Evolutionary conservation across 2,329 filamentous ascomycete genomes (phyloP), one percentile per base, ranked within the genome.

Genomic region (Aspergillus floridensis): DNA sequence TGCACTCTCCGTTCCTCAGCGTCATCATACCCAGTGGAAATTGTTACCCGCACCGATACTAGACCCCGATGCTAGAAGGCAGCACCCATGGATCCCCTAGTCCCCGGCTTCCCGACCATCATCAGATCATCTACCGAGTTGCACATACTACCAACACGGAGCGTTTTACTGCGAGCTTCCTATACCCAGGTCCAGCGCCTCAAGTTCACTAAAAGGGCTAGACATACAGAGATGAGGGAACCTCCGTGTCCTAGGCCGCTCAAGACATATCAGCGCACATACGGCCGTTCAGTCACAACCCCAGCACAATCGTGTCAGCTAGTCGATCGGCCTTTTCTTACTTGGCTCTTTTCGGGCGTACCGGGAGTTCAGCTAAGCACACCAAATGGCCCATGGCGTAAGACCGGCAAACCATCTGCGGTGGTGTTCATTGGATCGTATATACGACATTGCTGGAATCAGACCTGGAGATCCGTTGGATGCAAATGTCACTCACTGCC

Each of bases 291-390:
- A 46, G 12, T 31, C 19, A 19, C 22, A 46, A 52, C 49, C 49
- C 38, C 32, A 49, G 53, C 49, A 52, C 47, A n/a, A 41, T 41
- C 12, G 38, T 41, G n/a, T 31, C 38, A 48, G 49, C 21, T 49
- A 53, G 56, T 57, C 14, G 55, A 52, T 57, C 55, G 29, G 38
- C 46, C 53, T 26, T 48, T 29, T 16, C 53, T 35, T n/a, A n/a
- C 22, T 31, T 48, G 26, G 46, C 47, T n/a, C 41, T 48, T 48
- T 41, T 49, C 10, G 38, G 38, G 29, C n/a, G 29, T 31, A 35
- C 38, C 38, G 44, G 21, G n/a, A 50, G 26, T 31, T 7, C 22
- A 32, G 38, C 52, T 10, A 54, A 44, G 21, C 41, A 32, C 29
- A 12, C 7, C 12, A 31, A 22, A 19, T 14, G 16, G 38, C 38